phyloP scores from a whole-genome alignment of 306 rosid genomes.

The Comarum palustre region DNA sequence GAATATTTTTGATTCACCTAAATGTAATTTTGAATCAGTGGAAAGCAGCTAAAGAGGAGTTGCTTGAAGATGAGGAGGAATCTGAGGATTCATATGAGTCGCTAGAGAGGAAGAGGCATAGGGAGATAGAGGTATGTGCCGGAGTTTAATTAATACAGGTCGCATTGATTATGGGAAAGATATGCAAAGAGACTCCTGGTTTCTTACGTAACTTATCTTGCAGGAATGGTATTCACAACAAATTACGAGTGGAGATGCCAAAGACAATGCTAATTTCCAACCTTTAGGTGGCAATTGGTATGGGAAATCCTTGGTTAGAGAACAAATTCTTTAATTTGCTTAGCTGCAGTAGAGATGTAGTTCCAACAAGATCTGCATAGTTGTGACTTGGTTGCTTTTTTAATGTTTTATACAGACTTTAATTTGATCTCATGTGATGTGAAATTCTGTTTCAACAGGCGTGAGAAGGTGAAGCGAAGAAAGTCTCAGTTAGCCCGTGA shows the following conservation, averaged over 20 bases:
- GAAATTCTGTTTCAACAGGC: constrained; percentile 43
- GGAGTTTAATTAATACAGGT: constrained; percentile 1
- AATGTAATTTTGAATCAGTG: constrained; percentile 48
- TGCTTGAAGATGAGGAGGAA: constrained; percentile 91
- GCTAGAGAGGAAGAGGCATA: constrained; percentile 81
- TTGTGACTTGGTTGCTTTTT: neutral
- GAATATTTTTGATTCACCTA: neutral
- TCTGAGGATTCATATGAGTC: constrained; percentile 65
- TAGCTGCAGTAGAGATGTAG: neutral
- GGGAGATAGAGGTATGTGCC: constrained; percentile 83
- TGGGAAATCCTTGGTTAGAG: constrained; percentile 15
- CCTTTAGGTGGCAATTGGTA: constrained; percentile 97
- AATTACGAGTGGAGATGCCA: constrained; percentile 90
- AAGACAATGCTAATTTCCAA: constrained; percentile 92
- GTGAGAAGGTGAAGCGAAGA: constrained; percentile 81
- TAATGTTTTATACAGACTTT: neutral
- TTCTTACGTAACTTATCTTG: constrained; percentile 32
- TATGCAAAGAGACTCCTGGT: neutral
- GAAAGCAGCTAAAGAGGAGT: constrained; percentile 98
- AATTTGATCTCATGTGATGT: neutral
- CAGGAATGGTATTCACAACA: constrained; percentile 92
- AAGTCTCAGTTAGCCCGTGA: constrained; percentile 60
- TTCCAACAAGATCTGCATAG: neutral
- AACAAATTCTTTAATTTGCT: neutral
- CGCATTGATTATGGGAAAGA: too few relatives aligned